Base-by-base conservation (phyloP, 2,329 filamentous ascomycete genomes). In the Phyllachora maydis region DNA sequence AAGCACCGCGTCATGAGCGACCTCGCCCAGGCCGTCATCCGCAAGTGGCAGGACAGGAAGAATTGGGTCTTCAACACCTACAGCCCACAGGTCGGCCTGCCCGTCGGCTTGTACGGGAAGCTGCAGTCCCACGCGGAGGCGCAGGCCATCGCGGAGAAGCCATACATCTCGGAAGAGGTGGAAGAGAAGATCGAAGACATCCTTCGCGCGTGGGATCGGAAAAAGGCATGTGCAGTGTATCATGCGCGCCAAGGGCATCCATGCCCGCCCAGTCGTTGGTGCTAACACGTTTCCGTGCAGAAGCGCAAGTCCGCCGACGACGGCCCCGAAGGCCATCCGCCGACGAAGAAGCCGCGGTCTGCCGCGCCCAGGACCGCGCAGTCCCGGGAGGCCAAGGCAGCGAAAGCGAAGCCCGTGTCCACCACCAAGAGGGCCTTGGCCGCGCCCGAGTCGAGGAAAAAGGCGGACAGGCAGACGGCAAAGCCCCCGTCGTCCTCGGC, bases 1-100 rank as follows among this genome's bases (percentile, higher is more conserved):
- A 69, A 71, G 30, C 58, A 98, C 1, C 91, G 93, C 42, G 69
- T 83, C 5, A 50, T 98, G 18, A 83, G 79, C 24, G 88, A 98
- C 45, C 61, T 98, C 7, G 69, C 83, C 0, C 78, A 88, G 45
- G 65, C 71, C 3, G 61, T 85, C 8, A 74, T 93, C 28, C 67
- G 79, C 22, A 72, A 74, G 34, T 98, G 77, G 58, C 78, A 88
- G 42, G 82, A 92, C 31, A 64, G 72, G 35, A 78, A 77, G 40
- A 73, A 71, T 19, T 93, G 85, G 73, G 72, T 65, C 19, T 73
- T 95, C 41, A 76, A 88, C 40, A 73, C 77, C 2, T 90, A 73
- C 45, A 67, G 82, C 0, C 69, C 65, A 20, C 90, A 90, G 47
- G 63, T 88, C 28, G 71, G 76, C 10, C 51, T 95, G 28, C 83